Conservation (phyloP, 768 basidiomycete genomes). For the Boletellus sp. region DNA sequence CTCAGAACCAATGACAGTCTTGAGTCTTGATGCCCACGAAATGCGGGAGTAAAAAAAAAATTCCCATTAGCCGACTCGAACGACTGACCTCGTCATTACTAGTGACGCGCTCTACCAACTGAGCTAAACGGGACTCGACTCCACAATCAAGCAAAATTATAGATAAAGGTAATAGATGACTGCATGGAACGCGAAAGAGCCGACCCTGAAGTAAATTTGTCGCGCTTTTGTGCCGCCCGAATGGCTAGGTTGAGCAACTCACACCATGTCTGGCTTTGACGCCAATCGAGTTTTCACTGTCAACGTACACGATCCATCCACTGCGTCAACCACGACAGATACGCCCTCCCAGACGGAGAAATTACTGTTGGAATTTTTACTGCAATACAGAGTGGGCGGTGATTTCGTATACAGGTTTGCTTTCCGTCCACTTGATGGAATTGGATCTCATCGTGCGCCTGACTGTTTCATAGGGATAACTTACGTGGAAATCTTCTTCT, state of each 20-base stretch:
- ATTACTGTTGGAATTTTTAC: constrained; percentile 78
- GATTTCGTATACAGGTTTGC: constrained; percentile 88
- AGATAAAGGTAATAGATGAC: background rate
- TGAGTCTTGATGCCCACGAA: too few species aligned
- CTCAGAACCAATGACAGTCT: too few species aligned
- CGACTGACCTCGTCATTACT: constrained; percentile 45
- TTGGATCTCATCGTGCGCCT: background rate
- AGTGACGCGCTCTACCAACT: constrained; percentile 51
- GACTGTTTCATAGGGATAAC: constrained; percentile 56
- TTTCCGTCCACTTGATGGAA: background rate
- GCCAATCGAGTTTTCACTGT: constrained; percentile 78
- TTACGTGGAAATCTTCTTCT: constrained; percentile 84
- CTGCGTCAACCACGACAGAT: constrained; percentile 56
- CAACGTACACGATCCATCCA: constrained; percentile 60
- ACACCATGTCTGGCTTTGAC: constrained; percentile 83
- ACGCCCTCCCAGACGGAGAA: constrained; percentile 79
- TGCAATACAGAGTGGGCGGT: constrained; percentile 83
- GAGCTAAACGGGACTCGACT: constrained; percentile 42
- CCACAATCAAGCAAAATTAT: accelerated
- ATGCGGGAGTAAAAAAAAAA: too few species aligned
- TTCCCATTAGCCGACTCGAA: constrained; percentile 42
- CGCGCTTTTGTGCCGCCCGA: constrained; percentile 8
- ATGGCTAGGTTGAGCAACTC: background rate
- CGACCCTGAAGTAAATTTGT: constrained; percentile 24
- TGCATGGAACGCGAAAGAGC: constrained; percentile 24